Conservation (phyloP, 139 green algal genomes). For the Asterochloris sp. region DNA sequence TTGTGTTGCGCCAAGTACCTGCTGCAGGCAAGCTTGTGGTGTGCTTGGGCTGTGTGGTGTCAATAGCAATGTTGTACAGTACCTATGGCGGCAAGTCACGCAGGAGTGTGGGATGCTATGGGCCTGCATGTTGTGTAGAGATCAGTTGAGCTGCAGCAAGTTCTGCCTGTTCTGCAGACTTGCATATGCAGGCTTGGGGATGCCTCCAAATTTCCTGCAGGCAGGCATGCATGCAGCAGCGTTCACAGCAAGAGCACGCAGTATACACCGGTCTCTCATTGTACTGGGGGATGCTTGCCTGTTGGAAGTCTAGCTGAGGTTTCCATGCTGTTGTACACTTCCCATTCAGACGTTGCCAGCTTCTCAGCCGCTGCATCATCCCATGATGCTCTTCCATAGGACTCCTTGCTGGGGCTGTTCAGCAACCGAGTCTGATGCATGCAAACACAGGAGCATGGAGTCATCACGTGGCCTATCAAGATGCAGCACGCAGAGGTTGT, state of each 20-base stretch:
- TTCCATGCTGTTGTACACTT: not conserved
- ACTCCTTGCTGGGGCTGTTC: no score
- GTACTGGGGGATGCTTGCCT: not conserved
- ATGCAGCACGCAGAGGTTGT: not conserved
- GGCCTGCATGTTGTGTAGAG: not conserved
- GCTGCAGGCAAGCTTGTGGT: slow-evolving; percentile 19
- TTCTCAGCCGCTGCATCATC: not conserved
- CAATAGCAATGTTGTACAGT: not conserved
- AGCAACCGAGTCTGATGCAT: no score
- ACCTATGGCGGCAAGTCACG: not conserved
- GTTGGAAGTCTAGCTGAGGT: not conserved
- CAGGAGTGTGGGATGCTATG: not conserved
- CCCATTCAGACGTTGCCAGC: no score
- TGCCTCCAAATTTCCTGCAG: not conserved
- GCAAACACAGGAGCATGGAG: not conserved
- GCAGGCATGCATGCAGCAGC: not conserved
- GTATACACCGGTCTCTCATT: not conserved
- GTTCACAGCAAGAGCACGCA: no score
- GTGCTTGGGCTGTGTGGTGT: not conserved
- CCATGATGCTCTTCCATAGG: not conserved
- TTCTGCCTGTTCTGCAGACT: not conserved
- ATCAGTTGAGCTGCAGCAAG: not conserved
- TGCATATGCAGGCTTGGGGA: not conserved
- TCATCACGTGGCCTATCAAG: not conserved
- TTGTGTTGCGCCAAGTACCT: slow-evolving; percentile 42